A percentile compares a stretch with the other conserved stretches of the same genome.
These are phyloP conservation scores for Plasmodium adleri DNA, from an alignment of 169 alveolate species.

Conservation along the genomic window DNA sequence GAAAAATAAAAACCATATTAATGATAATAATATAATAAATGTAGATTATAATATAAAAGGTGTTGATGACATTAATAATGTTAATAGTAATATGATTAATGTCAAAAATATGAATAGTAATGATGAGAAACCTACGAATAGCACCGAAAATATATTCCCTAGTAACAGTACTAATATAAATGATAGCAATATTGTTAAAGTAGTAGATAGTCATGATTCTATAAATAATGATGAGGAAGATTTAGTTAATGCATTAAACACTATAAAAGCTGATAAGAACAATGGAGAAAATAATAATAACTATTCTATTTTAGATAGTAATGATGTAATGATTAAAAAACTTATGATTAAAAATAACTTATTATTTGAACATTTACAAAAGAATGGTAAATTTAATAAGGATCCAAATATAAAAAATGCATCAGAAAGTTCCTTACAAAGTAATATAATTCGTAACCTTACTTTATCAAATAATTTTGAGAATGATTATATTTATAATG, in stretches of 20 bases:
- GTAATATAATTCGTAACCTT: too few species aligned
- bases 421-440: background rate
- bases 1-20: background rate
- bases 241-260: slow-evolving; percentile 1
- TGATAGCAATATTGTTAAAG: background rate
- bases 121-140: background rate
- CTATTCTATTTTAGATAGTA: too few species aligned
- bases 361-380: background rate
- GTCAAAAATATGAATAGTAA: background rate
- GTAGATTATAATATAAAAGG: background rate
- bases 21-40: slow-evolving; percentile 4
- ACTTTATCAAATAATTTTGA: background rate
- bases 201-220: too few species aligned
- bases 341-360: background rate
- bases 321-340: slow-evolving; percentile 2
- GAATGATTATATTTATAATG: background rate
- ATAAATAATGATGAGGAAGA: background rate
- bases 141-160: background rate
- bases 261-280: slow-evolving; percentile 14
- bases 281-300: background rate
- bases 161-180: background rate
- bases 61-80: background rate
- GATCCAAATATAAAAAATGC: background rate
- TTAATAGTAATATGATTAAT: background rate
- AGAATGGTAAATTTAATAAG: slow-evolving; percentile 2